Evolutionary conservation across 805 yeast genomes (phyloP), one percentile per base, ranked within the genome.

Genomic region (Metschnikowia lunata): DNA sequence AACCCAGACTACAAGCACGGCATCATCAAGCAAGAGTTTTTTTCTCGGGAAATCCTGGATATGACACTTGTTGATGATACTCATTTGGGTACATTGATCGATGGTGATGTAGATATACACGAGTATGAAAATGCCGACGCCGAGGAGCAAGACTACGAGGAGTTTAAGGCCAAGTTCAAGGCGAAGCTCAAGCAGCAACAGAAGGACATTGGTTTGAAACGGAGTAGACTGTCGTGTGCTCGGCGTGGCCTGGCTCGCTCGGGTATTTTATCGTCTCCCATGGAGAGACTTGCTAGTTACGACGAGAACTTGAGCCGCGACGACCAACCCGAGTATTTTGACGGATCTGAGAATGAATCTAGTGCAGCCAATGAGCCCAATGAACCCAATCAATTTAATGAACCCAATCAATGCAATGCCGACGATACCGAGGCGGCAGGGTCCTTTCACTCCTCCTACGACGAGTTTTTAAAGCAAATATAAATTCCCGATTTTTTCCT

Each of bases 1-100:
- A 89, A 89, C 54, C 99, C 99, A 0, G 75, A 80, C 51, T 95
- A 61, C 61, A 66, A 67, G 37, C 79, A 82, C 45, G 98, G 98
- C 0, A 61, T 68, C 41, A 93, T 86, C 6, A 60, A 67, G 34
- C 99, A 93, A 61, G 75, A 72, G 10, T 88, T 86, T 58, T 69
- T 91, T 56, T 98, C 97, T 0, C 68, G 72, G 7, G 83, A 74
- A 26, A 50, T 56, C 8, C 56, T 55, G 3, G 64, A 56, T 7
- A 48, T 71, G 33, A 68, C 65, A 41, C 79, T 88, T 52, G 64
- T 85, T 37, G 76, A 69, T 11, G 79, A 78, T 1, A 56, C 69
- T 7, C 87, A 83, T 58, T 62, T 83, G 23, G 90, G 90, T 6
- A 33, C 33, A 2, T 26, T 18, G 23, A 27, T 26, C 13, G 63